phyloP scores from a whole-genome alignment of 2,329 filamentous ascomycete species.

The Myriosclerotinia scirpicola region DNA sequence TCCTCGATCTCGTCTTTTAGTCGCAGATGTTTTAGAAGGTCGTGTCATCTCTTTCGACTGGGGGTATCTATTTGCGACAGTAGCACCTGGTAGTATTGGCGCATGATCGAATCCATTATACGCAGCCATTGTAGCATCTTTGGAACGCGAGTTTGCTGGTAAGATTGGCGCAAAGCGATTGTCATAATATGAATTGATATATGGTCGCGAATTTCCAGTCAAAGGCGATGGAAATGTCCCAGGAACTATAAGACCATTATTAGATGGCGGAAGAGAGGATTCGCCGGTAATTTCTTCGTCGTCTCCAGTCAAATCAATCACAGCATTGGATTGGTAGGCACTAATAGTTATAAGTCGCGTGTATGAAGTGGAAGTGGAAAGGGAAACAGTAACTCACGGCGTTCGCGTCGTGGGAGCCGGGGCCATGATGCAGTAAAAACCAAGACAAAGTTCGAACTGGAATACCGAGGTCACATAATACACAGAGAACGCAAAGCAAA shows the following conservation, averaged over 20 bases:
- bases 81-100: slow-evolving; percentile 17
- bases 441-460: no score
- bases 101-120: neutral
- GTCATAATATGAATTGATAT: neutral
- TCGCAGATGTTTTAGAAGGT: neutral
- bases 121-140: neutral
- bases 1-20: slow-evolving; percentile 3
- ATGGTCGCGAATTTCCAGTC: neutral
- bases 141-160: neutral
- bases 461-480: slow-evolving; percentile 2
- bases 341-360: slow-evolving; percentile 15
- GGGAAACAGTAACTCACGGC: slow-evolving; percentile 10
- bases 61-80: neutral
- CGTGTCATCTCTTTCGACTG: neutral
- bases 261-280: neutral
- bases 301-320: slow-evolving; percentile 20
- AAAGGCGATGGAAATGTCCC: slow-evolving; percentile 5
- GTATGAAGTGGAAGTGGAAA: slow-evolving; percentile 2
- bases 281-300: slow-evolving; percentile 7
- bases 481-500: neutral
- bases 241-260: slow-evolving; percentile 18
- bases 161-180: slow-evolving; percentile 9
- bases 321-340: neutral
- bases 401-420: slow-evolving; percentile 13
- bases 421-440: slow-evolving; percentile 6